phyloP scores from a whole-genome alignment of 1,139 yeast species.

The Debaryomyces psychrophilus region DNA sequence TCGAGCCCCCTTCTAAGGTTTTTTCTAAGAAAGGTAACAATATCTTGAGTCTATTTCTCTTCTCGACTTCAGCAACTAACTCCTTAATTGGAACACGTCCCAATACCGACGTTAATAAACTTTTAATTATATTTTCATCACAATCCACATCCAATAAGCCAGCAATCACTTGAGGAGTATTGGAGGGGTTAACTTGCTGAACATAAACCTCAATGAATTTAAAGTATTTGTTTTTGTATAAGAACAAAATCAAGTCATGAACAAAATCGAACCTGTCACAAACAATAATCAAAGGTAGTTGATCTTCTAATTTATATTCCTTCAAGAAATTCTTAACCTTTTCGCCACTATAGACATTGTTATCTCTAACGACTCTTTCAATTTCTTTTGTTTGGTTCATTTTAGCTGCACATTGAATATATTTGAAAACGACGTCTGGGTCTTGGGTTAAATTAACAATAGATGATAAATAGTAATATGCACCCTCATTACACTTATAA shows the following conservation, averaged over 20 bases:
- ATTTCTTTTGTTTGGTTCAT: slow-evolving; percentile 91
- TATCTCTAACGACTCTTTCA: slow-evolving; percentile 93
- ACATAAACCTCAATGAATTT: slow-evolving; percentile 97
- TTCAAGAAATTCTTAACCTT: slow-evolving; percentile 95
- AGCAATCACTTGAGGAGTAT: slow-evolving; percentile 95
- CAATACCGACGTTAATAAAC: slow-evolving; percentile 77
- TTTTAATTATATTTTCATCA: slow-evolving; percentile 86
- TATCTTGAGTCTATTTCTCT: slow-evolving; percentile 90
- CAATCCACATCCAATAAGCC: slow-evolving; percentile 96
- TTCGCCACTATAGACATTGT: slow-evolving; percentile 93
- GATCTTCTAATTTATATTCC: slow-evolving; percentile 92
- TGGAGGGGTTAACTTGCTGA: slow-evolving; percentile 93
- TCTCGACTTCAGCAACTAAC: slow-evolving; percentile 91
- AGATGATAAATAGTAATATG: slow-evolving; percentile 89
- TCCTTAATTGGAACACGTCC: slow-evolving; percentile 95
- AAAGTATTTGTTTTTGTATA: slow-evolving; percentile 93
- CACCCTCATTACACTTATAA: slow-evolving; percentile 88
- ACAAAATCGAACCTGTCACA: slow-evolving; percentile 92
- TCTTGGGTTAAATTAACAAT: slow-evolving; percentile 94
- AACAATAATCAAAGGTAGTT: slow-evolving; percentile 92
- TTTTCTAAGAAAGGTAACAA: slow-evolving; percentile 92
- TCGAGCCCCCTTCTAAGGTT: slow-evolving; percentile 83
- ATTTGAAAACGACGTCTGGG: slow-evolving; percentile 92
- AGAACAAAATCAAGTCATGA: slow-evolving; percentile 88
- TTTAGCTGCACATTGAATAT: slow-evolving; percentile 91